Evolutionary conservation across 768 basidiomycete genomes (phyloP), one percentile per base, ranked within the genome.

Genomic region (Coprinellus micaceus): DNA sequence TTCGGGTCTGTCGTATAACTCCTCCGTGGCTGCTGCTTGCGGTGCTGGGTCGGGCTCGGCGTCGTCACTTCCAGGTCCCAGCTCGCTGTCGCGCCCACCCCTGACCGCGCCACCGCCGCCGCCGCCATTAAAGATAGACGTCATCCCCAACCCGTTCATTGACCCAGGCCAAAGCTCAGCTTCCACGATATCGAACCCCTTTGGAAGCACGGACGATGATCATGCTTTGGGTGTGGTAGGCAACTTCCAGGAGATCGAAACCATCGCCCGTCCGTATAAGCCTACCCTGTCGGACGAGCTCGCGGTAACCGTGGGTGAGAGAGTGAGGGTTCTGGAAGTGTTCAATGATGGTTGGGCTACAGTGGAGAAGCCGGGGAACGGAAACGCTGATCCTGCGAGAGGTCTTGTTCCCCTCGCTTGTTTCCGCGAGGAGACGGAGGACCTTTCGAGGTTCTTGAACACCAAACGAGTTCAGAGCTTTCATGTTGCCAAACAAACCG

Each of bases 311-410:
- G 70, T 71, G 0, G 80, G 78, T 0, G 86, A 89, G 49, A 59
- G 62, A 7, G 81, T 89, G 12, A 78, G 69, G 62, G 67, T 89
- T 33, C 9, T 85, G 10, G 69, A 72, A 43, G 63, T 79, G n/a
- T 90, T 82, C 63, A 82, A 86, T 56, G 88, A 89, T 61, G 88
- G 87, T 0, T 90, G 88, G 88, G 81, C 81, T 4, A 67, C 80
- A 59, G 81, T 85, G 30, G 79, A 86, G 71, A 80, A 75, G 58
- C 47, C 58, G 2, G 61, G 52, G 4, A 12, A 9, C 4, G 30
- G 19, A 36, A 13, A 13, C 30, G 15, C n/a, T 4, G 6, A 21
- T 25, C 61, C 58, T 12, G 54, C 57, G 52, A 63, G 66, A 5
- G 88, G 87, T 0, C 66, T 89, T 52, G 85, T 89, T 44, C 88